Evolutionary conservation across 2,329 filamentous ascomycete species (phyloP), one percentile per base, ranked within the genome.

Genomic region (Coniosporium tulheliwenetii): DNA sequence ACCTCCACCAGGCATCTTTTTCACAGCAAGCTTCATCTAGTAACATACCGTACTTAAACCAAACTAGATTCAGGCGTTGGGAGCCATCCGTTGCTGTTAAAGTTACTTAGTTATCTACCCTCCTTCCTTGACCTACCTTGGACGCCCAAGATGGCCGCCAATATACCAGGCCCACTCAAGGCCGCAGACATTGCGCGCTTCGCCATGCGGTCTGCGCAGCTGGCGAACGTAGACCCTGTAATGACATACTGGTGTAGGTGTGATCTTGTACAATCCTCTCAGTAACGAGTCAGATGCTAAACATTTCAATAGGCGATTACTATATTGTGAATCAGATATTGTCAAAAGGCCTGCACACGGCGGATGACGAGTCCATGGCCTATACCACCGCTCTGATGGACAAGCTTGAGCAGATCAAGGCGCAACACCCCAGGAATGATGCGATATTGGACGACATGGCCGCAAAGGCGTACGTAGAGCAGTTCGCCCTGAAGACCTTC

Each of bases 261-360:
- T n/a, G 5, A 10, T 40, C 9, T n/a, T 26, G 19, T 26, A 26
- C 14, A 7, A 31, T 12, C n/a, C 14, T 5, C 10, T 4, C 36
- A 8, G 37, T 13, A 12, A 7, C 7, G 3, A n/a, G 10, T 14
- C 8, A 5, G 9, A 12, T 26, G 15, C 31, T 42, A 15, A 42
- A 3, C 39, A 30, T 30, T 16, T 10, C 36, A 9, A 12, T 45
- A 91, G 85, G 83, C 59, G 81, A 93, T 55, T 94, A 91, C 61
- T 91, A 85, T 70, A 84, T 91, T 19, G 82, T 94, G 37, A 86
- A 96, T 53, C 84, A 93, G 56, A 93, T 98, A 49, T 76, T 98
- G 10, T 70, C 74, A 40, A 84, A 80, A 56, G 72, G 77, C 36
- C 74, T 96, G 34, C 89, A 96, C 63, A 79, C 73, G 44, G 65